Base-by-base conservation (phyloP, 768 basidiomycete species). In the Boletellus ananiceps region DNA sequence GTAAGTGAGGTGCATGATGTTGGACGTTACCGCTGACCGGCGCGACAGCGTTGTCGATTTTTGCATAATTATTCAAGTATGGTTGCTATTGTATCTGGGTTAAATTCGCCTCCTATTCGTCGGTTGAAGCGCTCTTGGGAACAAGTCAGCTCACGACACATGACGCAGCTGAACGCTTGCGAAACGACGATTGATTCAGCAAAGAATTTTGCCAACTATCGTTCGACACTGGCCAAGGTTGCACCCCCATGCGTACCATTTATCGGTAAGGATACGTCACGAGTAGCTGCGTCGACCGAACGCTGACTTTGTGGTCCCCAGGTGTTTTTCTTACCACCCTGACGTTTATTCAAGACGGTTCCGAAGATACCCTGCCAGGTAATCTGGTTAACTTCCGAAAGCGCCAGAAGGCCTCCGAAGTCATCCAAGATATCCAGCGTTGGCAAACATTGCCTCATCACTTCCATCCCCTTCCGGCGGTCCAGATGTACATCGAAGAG, bases 341-440 rank as follows among this genome's bases (percentile, higher is more conserved):
- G 53, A 94, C 93, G n/a, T 97, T 98, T 69, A 95, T 96, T 64
- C 92, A 96, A 69, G 96, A 97, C 58, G 96, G 95, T 8, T 93
- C 91, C 62, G 86, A 87, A 44, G 91, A 98, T 71, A 82, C 77
- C 57, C 74, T 96, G 9, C 78, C 78, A 15, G 86, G 82, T 8
- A 78, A 80, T 48, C 73, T 95, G 55, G 84, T 98, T 70, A 97
- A 98, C 72, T 98, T 98, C 73, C 82, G 85, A 63, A 99, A 99
- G 69, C 87, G 95, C 15, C 86, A 91, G 60, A 90, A 90, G 69
- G 85, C 93, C 0, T 92, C 93, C n/a, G 94, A 96, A 63, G 89
- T 98, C 58, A 92, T 99, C 59, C 84, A 85, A 55, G 93, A 97
- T 66, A 97, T 99, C 66, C 90, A 96, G 65, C 86, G 91, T 25